These are phyloP conservation scores for Auricularia auricula-judae DNA, from an alignment of 768 basidiomycete species.

Conservation along the genomic window DNA sequence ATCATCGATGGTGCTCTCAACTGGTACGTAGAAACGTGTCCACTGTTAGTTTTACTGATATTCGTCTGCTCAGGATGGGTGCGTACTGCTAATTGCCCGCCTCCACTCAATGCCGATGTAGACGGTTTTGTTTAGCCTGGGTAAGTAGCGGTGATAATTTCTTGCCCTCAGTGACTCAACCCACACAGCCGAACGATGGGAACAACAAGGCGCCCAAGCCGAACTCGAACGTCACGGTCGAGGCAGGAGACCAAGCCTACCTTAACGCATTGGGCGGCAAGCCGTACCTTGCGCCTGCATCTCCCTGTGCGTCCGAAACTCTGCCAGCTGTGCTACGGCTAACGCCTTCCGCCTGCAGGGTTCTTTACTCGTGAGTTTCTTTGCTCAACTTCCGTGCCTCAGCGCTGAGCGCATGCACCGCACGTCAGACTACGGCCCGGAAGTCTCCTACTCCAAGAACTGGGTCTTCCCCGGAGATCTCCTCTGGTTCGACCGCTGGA, in stretches of 20 bases:
- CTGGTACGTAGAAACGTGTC: neutral
- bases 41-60: neutral
- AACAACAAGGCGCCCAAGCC: neutral
- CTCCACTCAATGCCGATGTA: too few relatives aligned
- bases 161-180: too few relatives aligned
- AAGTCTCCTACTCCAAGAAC: neutral
- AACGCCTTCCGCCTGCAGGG: neutral
- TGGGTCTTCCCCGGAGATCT: neutral
- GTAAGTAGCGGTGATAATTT: too few relatives aligned
- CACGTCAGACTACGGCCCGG: neutral
- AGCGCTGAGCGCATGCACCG: neutral
- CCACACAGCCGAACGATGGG: neutral
- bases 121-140: too few relatives aligned
- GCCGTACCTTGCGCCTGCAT: neutral
- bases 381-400: neutral
- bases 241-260: neutral
- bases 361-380: neutral
- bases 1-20: neutral
- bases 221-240: neutral
- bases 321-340: too few relatives aligned
- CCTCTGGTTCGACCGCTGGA: neutral
- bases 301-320: neutral
- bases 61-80: neutral
- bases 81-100: neutral
- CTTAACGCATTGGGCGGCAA: neutral